phyloP scores from a whole-genome alignment of 1,284 basidiomycete species.

The Puccinia horiana region DNA sequence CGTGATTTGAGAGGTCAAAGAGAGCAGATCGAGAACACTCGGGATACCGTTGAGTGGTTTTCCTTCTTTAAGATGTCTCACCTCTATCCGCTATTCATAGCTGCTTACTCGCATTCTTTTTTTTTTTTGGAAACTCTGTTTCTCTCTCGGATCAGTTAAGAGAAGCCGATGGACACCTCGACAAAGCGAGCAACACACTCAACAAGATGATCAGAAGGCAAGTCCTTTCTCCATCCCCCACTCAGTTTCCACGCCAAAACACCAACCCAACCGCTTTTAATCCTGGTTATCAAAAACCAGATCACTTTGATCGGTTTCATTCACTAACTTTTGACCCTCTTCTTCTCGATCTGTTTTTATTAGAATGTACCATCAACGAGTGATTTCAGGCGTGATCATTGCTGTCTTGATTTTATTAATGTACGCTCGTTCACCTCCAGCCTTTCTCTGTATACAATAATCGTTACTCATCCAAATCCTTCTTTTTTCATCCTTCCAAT shows the following conservation, averaged over 20 bases:
- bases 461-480: too few relatives aligned
- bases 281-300: background rate
- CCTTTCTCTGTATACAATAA: too few relatives aligned
- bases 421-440: conserved; percentile 40
- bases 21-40: conserved; percentile 91
- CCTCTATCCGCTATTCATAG: background rate
- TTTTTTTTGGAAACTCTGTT: background rate
- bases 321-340: conserved; percentile 8
- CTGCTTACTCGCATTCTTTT: background rate
- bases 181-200: conserved; percentile 65
- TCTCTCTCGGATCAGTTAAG: conserved; percentile 59
- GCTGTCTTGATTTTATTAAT: conserved; percentile 55
- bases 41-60: conserved; percentile 71
- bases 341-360: background rate
- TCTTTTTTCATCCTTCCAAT: background rate
- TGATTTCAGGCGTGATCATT: conserved; percentile 56
- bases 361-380: conserved; percentile 56
- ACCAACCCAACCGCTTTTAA: background rate
- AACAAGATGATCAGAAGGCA: conserved; percentile 68
- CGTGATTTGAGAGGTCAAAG: conserved; percentile 80
- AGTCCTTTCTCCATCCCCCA: conserved; percentile 52
- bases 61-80: background rate
- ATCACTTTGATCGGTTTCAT: background rate
- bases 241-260: background rate
- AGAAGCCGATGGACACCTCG: conserved; percentile 65